Evolutionary conservation across 441 rosid genomes (phyloP).

Genomic region (Adansonia gregorii): DNA sequence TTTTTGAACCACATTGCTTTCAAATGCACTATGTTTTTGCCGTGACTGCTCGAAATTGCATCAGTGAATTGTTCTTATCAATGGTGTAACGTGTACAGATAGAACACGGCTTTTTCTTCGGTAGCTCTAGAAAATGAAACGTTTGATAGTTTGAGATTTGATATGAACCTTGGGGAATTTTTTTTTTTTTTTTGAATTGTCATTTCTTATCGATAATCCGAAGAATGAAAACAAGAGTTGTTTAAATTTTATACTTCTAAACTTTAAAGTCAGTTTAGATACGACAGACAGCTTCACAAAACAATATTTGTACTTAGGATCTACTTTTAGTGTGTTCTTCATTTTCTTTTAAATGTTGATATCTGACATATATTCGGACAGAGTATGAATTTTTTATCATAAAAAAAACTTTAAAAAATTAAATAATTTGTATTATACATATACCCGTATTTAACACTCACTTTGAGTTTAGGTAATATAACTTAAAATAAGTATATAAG

Average conservation of each 20-base stretch:
- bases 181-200: neutral
- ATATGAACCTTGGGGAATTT: neutral
- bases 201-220: neutral
- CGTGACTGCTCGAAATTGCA: constrained; percentile 9
- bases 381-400: too few species aligned
- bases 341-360: too few species aligned
- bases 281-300: neutral
- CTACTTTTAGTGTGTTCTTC: too few species aligned
- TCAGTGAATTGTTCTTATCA: neutral
- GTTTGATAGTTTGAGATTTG: neutral
- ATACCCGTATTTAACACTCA: too few species aligned
- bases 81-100: neutral
- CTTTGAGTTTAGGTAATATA: too few species aligned
- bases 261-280: neutral
- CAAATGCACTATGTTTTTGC: neutral
- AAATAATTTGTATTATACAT: too few species aligned
- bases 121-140: neutral
- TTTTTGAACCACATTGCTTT: neutral
- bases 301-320: neutral
- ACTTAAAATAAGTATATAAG: neutral
- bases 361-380: too few species aligned
- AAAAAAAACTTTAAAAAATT: too few species aligned
- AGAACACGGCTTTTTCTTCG: neutral
- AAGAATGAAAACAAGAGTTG: neutral
- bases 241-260: neutral